These are phyloP conservation scores for Dionaea muscipula DNA, from an alignment of 179 eudicot genomes.

Conservation along the genomic window DNA sequence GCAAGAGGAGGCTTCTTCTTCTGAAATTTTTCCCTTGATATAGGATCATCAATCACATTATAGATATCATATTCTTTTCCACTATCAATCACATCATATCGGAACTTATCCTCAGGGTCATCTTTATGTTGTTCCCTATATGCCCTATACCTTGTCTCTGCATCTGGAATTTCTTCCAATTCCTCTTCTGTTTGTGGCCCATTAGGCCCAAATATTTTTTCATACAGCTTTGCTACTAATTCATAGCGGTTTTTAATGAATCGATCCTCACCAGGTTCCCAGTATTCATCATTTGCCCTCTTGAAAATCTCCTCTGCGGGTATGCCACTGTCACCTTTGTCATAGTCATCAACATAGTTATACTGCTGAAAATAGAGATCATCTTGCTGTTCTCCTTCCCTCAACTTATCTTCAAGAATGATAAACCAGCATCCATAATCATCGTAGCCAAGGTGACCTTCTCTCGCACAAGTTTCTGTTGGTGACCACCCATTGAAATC, in stretches of 20 bases:
- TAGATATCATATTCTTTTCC: conserved; percentile 62
- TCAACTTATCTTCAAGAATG: conserved; percentile 73
- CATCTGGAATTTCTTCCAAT: conserved; percentile 79
- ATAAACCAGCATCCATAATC: conserved; percentile 95
- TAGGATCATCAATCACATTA: conserved; percentile 67
- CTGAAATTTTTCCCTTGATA: conserved; percentile 52
- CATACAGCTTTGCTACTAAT: conserved; percentile 64
- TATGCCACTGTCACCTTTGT: conserved; percentile 82
- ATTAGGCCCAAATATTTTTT: conserved; percentile 89
- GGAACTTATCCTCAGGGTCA: conserved; percentile 65
- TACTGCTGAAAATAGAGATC: conserved; percentile 78
- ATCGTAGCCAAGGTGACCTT: conserved; percentile 88
- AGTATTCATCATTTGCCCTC: conserved; percentile 82
- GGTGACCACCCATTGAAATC: conserved; percentile 93
- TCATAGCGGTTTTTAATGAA: conserved; percentile 58
- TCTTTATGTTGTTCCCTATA: conserved; percentile 90
- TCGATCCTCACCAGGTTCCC: conserved; percentile 98
- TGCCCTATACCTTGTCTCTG: conserved; percentile 67
- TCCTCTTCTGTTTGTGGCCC: conserved; percentile 88
- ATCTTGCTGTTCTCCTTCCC: conserved; percentile 83
- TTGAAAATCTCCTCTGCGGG: conserved; percentile 51
- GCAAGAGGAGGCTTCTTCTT: conserved; percentile 79
- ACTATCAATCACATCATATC: conserved; percentile 67
- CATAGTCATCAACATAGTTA: conserved; percentile 78
- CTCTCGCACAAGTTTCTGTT: conserved; percentile 76